Percentiles rank a stretch among this genome's conserved stretches.
phyloP scores from a whole-genome alignment of 306 rosid genomes.

The Acmispon strigosus region DNA sequence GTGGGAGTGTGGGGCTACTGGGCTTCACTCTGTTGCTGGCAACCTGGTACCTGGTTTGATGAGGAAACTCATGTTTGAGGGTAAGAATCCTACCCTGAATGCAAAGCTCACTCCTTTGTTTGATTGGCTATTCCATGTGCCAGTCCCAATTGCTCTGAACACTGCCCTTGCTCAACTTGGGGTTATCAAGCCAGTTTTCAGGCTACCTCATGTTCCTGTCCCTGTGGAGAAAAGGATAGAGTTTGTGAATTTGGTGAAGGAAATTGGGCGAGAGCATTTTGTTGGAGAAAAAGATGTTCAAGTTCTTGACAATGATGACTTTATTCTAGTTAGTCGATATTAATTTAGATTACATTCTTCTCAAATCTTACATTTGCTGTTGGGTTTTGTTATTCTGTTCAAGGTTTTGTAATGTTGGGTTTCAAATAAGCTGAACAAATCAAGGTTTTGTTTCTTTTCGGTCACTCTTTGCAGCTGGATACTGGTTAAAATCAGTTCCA shows the following conservation, averaged over 20 bases:
- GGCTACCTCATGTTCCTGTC: constrained; percentile 85
- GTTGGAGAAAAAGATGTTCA: constrained; percentile 61
- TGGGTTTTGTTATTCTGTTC: not conserved
- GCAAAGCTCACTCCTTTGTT: constrained; percentile 58
- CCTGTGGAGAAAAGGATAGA: constrained; percentile 65
- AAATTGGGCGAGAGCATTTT: constrained; percentile 68
- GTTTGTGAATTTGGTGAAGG: constrained; percentile 64
- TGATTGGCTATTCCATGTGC: constrained; percentile 70
- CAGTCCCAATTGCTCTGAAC: constrained; percentile 61
- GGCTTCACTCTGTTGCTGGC: constrained; percentile 63
- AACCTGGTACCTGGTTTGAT: constrained; percentile 74
- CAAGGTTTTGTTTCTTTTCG: not conserved
- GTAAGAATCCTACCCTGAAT: constrained; percentile 50
- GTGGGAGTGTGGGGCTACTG: constrained; percentile 80
- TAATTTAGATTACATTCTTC: not conserved
- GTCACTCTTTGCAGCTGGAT: not conserved
- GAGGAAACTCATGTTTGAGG: constrained; percentile 57
- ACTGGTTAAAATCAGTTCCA: not conserved
- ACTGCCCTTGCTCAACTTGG: constrained; percentile 92
- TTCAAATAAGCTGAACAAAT: not conserved
- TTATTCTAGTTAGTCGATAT: constrained; percentile 17
- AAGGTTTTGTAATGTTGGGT: not conserved
- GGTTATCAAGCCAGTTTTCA: constrained; percentile 77
- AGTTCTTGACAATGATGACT: constrained; percentile 57
- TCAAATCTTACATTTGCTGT: not conserved